These are phyloP conservation scores for barley (Hordeum vulgare) DNA, from an alignment of 176 grass and related monocot species.

Conservation along the genomic window MorexV3_pseudomolecules_assembly NC_058522.1:305854393-305854892, in stretches of 20 bases:
- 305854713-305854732: slow-evolving; percentile 39
- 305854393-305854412: neutral
- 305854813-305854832: slow-evolving; percentile 90
- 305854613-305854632: slow-evolving; percentile 52
- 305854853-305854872: slow-evolving; percentile 64
- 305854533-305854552: slow-evolving; percentile 69
- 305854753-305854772: slow-evolving; percentile 67
- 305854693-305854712: slow-evolving; percentile 18
- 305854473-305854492: slow-evolving; percentile 1
- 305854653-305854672: slow-evolving; percentile 39
- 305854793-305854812: slow-evolving; percentile 81
- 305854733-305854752: slow-evolving; percentile 54
- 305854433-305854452: neutral
- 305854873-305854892: slow-evolving; percentile 83
- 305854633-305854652: slow-evolving; percentile 43
- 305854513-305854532: slow-evolving; percentile 38
- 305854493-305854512: slow-evolving; percentile 55
- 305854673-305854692: neutral
- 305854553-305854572: slow-evolving; percentile 57
- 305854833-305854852: slow-evolving; percentile 76
- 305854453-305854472: slow-evolving; percentile 16
- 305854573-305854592: slow-evolving; percentile 73
- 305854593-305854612: slow-evolving; percentile 94
- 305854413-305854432: neutral
- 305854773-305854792: slow-evolving; percentile 91